A percentile compares a stretch with the other conserved stretches of the same genome.
Evolutionary conservation across 495 filamentous ascomycete genomes (phyloP).

Genomic region (Podospora sp.): DNA sequence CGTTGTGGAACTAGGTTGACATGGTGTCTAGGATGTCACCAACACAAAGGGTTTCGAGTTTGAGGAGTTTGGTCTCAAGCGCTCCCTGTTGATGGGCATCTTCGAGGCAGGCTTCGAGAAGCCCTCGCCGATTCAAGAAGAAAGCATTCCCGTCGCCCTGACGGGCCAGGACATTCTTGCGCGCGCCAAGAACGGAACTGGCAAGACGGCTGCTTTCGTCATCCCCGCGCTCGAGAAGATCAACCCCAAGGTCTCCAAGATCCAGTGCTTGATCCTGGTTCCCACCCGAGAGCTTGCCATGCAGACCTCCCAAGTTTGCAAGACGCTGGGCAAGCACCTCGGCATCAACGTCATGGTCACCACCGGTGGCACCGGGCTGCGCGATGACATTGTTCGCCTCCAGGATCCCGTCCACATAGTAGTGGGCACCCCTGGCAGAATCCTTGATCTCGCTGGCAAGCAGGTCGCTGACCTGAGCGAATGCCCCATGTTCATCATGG

Average conservation of each 20-base stretch:
- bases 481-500: conserved; percentile 98
- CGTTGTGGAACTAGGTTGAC: conserved; percentile 15
- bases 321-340: conserved; percentile 94
- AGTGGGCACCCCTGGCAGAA: conserved; percentile 94
- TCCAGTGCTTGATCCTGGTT: conserved; percentile 92
- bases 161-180: conserved; percentile 95
- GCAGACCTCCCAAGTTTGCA: conserved; percentile 98
- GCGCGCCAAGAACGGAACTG: conserved; percentile 96
- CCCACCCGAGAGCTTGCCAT: conserved; percentile 97
- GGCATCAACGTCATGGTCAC: conserved; percentile 99
- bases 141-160: conserved; percentile 93
- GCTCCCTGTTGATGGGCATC: conserved; percentile 96
- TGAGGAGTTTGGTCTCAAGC: conserved; percentile 92
- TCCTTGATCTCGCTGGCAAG: conserved; percentile 92
- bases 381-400: conserved; percentile 95
- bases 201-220: conserved; percentile 97
- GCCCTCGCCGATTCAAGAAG: conserved; percentile 98
- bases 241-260: conserved; percentile 93
- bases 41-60: conserved; percentile 96
- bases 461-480: conserved; percentile 94
- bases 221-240: conserved; percentile 95
- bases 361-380: conserved; percentile 89
- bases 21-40: conserved; percentile 79
- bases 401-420: conserved; percentile 95
- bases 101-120: conserved; percentile 99